Base-by-base conservation (phyloP, 2,329 filamentous ascomycete genomes). In the Aspergillus melleus region DNA sequence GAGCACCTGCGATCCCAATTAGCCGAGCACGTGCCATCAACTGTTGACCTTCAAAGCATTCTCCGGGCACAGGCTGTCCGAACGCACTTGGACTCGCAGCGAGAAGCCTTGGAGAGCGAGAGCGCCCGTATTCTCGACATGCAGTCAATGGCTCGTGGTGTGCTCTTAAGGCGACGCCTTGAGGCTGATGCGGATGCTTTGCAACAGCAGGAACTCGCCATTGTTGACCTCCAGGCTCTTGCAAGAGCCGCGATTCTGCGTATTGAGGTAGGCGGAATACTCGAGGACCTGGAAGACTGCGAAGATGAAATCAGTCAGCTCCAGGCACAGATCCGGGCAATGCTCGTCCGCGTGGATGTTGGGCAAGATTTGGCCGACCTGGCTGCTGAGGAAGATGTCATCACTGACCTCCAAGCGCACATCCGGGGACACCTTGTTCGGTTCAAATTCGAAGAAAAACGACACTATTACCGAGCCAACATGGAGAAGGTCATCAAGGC, bases 401-500 rank as follows among this genome's bases (percentile, higher is more conserved):
- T 97, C 61, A 79, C 86, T 9, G 89, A 88, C 30, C 77, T 96
- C 24, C 93, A 98, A 74, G 83, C 92, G 5, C 83, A 86, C 6
- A 86, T 89, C 8, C 87, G 89, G 67, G 94, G 87, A 3, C 88
- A 86, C 68, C 75, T 96, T 2, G 85, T 98, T 32, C 86, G 94
- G 36, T 83, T 81, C 14, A 83, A 83, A 19, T 98, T 96, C 68
- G 86, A 85, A 55, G 91, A 96, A 75, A 96, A 96, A 83, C 88
- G 90, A 72, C 88, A 87, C 22, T 94, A 90, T 79, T 99, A 93
- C 81, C 89, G 90, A 67, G 89, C 96, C 77, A 99, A 99, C 72
- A 99, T 99, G 95, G 88, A 96, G 70, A 98, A 96, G 77, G 95
- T 99, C 26, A 89, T 99, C 82, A 99, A 99, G 77, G 92, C 98